Evolutionary conservation across 1,284 basidiomycete genomes (phyloP).

Genomic region (Moniliophthora roreri): DNA sequence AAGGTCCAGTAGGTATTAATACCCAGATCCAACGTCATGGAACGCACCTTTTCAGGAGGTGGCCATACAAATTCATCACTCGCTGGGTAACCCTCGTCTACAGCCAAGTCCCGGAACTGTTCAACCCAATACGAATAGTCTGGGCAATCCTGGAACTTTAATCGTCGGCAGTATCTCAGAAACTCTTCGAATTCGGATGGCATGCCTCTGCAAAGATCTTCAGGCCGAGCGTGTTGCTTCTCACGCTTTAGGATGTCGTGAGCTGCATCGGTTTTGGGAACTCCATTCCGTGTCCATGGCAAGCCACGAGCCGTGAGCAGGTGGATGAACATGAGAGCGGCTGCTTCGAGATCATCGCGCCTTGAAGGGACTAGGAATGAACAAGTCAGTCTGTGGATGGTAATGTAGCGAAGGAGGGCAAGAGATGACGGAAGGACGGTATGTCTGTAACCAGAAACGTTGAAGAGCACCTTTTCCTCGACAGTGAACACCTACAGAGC

Average conservation of each 20-base stretch:
- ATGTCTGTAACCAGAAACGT: neutral
- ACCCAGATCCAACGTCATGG: conserved; percentile 2
- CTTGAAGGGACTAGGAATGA: conserved; percentile 60
- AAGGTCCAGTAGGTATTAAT: conserved; percentile 10
- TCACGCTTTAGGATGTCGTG: conserved; percentile 61
- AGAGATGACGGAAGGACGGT: neutral
- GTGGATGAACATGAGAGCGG: conserved; percentile 75
- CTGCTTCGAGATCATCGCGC: conserved; percentile 74
- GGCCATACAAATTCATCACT: conserved; percentile 71
- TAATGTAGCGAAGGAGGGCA: too few species aligned
- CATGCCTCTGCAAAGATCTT: conserved; percentile 67
- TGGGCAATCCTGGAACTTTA: conserved; percentile 65
- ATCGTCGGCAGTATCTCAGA: conserved; percentile 62
- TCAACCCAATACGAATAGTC: conserved; percentile 64
- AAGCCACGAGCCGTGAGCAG: conserved; percentile 73
- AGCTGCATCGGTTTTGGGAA: conserved; percentile 64
- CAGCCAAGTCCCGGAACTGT: conserved; percentile 57
- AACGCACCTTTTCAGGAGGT: conserved; percentile 40
- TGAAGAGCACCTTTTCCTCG: conserved; percentile 57
- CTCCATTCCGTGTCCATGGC: conserved; percentile 72
- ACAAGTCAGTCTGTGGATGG: neutral
- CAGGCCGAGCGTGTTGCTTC: conserved; percentile 56
- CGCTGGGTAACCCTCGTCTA: conserved; percentile 56
- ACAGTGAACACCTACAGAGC: conserved; percentile 73
- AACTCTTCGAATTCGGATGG: conserved; percentile 75